These are phyloP conservation scores for Rhododendron simsii DNA, from an alignment of 148 eudicot species.

Conservation along the genomic window DNA sequence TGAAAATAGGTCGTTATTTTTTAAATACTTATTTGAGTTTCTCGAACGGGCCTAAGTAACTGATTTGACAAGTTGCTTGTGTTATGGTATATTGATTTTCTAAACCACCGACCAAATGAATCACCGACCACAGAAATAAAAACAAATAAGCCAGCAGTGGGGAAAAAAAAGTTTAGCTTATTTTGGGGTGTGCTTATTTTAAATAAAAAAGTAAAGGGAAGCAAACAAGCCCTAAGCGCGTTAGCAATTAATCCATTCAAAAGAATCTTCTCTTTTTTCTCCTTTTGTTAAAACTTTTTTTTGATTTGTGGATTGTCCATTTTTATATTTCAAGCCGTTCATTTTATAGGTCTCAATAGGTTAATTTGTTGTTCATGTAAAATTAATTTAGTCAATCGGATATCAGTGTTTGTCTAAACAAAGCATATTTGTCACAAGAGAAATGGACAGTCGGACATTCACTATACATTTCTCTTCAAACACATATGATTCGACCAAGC, in stretches of 20 bases:
- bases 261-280: not conserved
- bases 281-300: not conserved
- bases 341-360: not conserved
- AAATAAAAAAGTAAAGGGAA: not conserved
- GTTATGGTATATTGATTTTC: not conserved
- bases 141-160: not conserved
- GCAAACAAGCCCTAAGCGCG: not conserved
- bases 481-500: not conserved
- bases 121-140: not conserved
- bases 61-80: not conserved
- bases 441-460: not conserved
- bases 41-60: no score
- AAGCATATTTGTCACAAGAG: not conserved
- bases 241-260: not conserved
- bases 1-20: no score
- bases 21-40: no score
- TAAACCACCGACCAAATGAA: not conserved
- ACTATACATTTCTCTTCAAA: not conserved
- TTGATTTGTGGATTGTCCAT: not conserved
- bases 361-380: not conserved
- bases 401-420: not conserved
- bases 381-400: not conserved
- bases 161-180: not conserved
- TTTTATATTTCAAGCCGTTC: not conserved
- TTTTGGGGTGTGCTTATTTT: not conserved